A percentile compares a stretch with the other conserved stretches of the same genome.
Conservation (phyloP, 2,329 filamentous ascomycete species). For the Cytospora piceicola region DNA sequence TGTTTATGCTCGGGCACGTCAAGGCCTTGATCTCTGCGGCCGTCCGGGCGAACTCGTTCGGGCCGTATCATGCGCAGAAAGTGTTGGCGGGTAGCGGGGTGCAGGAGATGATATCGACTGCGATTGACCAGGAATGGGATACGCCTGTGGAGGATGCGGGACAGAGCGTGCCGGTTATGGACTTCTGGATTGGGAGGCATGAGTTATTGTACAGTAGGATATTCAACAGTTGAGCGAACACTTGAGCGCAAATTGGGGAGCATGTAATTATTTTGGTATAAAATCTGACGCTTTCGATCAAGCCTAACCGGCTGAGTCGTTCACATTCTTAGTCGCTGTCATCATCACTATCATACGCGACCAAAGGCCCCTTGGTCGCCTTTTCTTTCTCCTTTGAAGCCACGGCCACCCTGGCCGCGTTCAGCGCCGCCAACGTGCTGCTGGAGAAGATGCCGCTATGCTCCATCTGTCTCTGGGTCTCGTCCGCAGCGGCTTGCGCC, state of each 20-base stretch:
- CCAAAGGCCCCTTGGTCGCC: slow-evolving; percentile 69
- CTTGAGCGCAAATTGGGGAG: slow-evolving; percentile 48
- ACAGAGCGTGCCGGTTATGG: slow-evolving; percentile 76
- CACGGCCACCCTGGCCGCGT: slow-evolving; percentile 58
- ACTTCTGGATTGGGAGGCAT: slow-evolving; percentile 82
- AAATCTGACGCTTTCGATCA: neutral
- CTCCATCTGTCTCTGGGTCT: slow-evolving; percentile 42
- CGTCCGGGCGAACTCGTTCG: slow-evolving; percentile 76
- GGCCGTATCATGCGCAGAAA: slow-evolving; percentile 78
- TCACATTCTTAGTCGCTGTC: slow-evolving; percentile 36
- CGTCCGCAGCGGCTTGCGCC: slow-evolving; percentile 45
- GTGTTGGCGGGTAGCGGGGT: slow-evolving; percentile 66
- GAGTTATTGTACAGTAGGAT: slow-evolving; percentile 84
- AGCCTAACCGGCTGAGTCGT: slow-evolving; percentile 1
- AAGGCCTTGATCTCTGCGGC: slow-evolving; percentile 78
- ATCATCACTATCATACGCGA: slow-evolving; percentile 86
- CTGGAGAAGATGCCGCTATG: slow-evolving; percentile 75
- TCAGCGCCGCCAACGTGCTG: slow-evolving; percentile 79
- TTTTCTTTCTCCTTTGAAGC: slow-evolving; percentile 57
- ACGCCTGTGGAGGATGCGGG: slow-evolving; percentile 67
- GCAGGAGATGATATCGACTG: slow-evolving; percentile 58
- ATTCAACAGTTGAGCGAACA: slow-evolving; percentile 82
- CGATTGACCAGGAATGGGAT: slow-evolving; percentile 64
- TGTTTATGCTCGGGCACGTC: slow-evolving; percentile 77
- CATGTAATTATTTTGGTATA: slow-evolving; percentile 15